phyloP scores from a whole-genome alignment of 2,329 filamentous ascomycete genomes.

The Fusarium piperis region DNA sequence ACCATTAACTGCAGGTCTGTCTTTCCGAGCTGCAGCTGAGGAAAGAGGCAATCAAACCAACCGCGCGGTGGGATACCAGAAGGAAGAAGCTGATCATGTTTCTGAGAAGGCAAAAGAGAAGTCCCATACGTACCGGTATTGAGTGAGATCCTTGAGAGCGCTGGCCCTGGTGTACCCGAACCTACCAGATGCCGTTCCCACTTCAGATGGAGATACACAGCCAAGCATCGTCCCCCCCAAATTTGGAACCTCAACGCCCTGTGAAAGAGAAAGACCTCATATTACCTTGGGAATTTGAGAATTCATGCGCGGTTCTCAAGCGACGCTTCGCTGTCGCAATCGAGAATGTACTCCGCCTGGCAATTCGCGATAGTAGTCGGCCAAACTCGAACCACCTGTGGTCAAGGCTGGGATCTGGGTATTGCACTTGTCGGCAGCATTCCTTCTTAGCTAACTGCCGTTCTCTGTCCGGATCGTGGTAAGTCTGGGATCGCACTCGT shows the following conservation, averaged over 20 bases:
- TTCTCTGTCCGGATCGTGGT: background rate
- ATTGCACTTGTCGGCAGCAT: background rate
- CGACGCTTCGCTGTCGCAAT: slow-evolving; percentile 23
- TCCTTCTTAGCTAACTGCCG: background rate
- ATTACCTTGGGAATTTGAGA: slow-evolving; percentile 46
- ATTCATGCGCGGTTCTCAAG: slow-evolving; percentile 43
- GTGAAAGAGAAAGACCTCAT: background rate
- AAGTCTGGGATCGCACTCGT: background rate
- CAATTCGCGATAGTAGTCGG: slow-evolving; percentile 11
- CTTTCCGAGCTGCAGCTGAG: background rate
- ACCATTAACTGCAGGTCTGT: background rate
- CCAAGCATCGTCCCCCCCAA: background rate
- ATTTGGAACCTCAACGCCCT: background rate
- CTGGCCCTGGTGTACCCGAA: background rate
- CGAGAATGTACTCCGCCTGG: slow-evolving; percentile 5
- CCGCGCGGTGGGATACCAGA: background rate
- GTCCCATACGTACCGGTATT: slow-evolving; percentile 19
- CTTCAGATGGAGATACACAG: background rate
- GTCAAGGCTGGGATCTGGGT: background rate
- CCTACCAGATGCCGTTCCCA: background rate
- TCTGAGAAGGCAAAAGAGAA: background rate
- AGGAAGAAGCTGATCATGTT: background rate
- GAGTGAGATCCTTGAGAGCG: background rate
- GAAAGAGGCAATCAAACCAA: background rate
- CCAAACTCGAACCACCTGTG: slow-evolving; percentile 1